phyloP scores from a whole-genome alignment of 2,329 filamentous ascomycete species.

The Colletotrichum chrysophilum region DNA sequence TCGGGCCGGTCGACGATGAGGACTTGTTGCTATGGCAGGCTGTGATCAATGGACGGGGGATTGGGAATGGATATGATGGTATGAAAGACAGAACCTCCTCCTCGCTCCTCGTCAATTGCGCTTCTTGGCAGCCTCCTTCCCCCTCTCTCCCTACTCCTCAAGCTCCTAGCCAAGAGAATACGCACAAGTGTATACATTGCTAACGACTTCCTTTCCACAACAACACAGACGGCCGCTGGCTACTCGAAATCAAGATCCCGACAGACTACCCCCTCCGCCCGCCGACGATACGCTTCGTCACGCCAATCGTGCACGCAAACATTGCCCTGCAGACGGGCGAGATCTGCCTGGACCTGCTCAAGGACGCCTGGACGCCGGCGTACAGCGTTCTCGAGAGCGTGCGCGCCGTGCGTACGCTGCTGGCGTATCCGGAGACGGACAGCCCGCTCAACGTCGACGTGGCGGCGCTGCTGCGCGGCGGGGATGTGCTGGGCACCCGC shows the following conservation, averaged over 20 bases:
- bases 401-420: constrained; percentile 73
- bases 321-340: constrained; percentile 75
- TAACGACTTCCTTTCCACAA: not conserved
- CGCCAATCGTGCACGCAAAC: constrained; percentile 86
- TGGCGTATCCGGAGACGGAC: constrained; percentile 72
- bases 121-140: not conserved
- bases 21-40: constrained; percentile 64
- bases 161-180: not conserved
- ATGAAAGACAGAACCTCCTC: constrained; percentile 22
- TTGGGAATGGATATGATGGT: constrained; percentile 64
- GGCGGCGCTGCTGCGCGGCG: constrained; percentile 71
- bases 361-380: constrained; percentile 80
- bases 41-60: constrained; percentile 62
- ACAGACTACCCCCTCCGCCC: constrained; percentile 78
- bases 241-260: constrained; percentile 79
- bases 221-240: constrained; percentile 74
- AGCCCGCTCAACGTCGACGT: constrained; percentile 82
- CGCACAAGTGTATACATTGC: not conserved
- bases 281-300: constrained; percentile 82
- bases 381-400: constrained; percentile 81
- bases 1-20: constrained; percentile 59
- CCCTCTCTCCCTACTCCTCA: not conserved
- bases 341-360: constrained; percentile 90
- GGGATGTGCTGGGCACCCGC: constrained; percentile 72
- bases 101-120: not conserved